phyloP scores from a whole-genome alignment of 306 rosid species.

The Lagenaria siceraria region DNA sequence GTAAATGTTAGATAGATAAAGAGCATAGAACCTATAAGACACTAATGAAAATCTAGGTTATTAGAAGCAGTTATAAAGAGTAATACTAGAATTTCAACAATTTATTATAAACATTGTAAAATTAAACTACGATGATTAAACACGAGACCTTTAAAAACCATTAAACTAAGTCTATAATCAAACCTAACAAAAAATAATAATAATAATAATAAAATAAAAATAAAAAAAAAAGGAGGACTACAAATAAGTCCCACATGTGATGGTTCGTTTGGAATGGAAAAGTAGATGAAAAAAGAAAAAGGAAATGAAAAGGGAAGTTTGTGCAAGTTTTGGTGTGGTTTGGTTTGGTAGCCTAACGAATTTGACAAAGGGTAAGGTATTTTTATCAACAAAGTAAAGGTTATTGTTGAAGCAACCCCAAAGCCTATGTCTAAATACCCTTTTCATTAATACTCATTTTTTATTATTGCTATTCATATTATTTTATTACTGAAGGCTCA shows the following conservation, averaged over 20 bases:
- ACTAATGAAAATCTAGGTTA: too few relatives aligned
- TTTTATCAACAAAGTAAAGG: neutral
- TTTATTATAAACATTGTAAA: too few relatives aligned
- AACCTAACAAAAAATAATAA: neutral
- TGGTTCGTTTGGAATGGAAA: neutral
- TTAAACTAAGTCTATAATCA: neutral
- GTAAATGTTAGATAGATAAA: too few relatives aligned
- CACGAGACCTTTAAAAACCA: neutral
- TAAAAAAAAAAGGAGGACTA: neutral
- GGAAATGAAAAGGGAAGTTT: neutral
- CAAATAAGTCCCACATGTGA: neutral
- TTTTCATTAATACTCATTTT: too few relatives aligned
- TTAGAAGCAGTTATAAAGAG: too few relatives aligned
- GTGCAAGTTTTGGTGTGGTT: neutral
- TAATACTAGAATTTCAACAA: too few relatives aligned
- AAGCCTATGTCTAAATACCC: neutral
- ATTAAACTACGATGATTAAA: too few relatives aligned
- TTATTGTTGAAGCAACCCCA: neutral
- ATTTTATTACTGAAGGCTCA: too few relatives aligned
- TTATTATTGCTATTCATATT: neutral
- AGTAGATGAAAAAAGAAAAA: neutral
- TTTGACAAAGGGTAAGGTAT: neutral
- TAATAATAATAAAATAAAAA: too few relatives aligned
- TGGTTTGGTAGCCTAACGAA: conserved; percentile 1
- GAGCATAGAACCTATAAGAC: too few relatives aligned